Evolutionary conservation across 2,329 filamentous ascomycete genomes (phyloP), one percentile per base, ranked within the genome.

Genomic region (Aciculosporium take): DNA sequence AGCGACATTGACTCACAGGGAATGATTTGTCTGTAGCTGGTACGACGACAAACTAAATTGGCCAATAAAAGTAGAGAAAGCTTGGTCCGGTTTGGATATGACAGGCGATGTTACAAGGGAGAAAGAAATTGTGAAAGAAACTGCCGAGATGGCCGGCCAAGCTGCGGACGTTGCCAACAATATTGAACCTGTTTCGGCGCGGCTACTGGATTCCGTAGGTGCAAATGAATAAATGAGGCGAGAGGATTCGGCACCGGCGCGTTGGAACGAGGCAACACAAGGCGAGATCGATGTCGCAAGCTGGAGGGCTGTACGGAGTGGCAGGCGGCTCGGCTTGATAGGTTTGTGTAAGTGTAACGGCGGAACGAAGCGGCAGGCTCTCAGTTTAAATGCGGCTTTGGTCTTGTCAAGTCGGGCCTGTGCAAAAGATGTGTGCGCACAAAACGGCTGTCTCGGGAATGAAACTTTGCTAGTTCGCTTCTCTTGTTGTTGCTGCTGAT

Each of bases 141-240:
- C 43, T 55, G 56, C 57, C 56, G 51, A 56, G 55, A 53, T 34
- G 53, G 51, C 56, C 38, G 53, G 46, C 48, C 45, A 46, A 49
- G 44, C 48, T 54, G 51, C 51, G 53, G 57, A 54, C 48, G 52
- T 56, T 51, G 52, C 60, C 59, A 60, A 56, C 58, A 56, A 50
- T 54, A 51, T 56, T 53, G 52, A 47, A 45, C 44, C 40, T 55
- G 54, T 56, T 53, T 58, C 51, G 56, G 50, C 47, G 47, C 46
- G 45, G 48, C 48, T 49, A 53, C 47, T 49, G 47, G 49, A 45
- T 46, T 43, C 45, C 46, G 49, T 43, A 46, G 51, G 49, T 52
- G 46, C n/a, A n/a, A n/a, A n/a, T 53, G 48, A 46, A 47, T 42
- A 50, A 49, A 55, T 50, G 49, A 56, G 52, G 49, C 51, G 54